phyloP scores from a whole-genome alignment of 345 rosid species.

The Sisymbrium altissimum region DNA sequence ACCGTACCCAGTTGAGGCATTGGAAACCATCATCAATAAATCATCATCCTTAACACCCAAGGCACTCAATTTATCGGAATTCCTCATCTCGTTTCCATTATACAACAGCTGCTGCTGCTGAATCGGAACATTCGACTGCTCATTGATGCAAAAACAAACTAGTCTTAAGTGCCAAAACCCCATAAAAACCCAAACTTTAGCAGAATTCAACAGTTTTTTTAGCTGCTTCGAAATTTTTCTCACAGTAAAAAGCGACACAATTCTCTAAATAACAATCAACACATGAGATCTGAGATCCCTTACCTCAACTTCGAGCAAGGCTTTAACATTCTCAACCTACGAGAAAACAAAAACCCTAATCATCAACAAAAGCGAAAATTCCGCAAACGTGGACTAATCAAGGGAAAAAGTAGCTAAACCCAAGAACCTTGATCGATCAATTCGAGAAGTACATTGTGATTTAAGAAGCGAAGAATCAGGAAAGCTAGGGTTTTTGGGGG shows the following conservation, averaged over 20 bases:
- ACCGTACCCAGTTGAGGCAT: conserved; percentile 48
- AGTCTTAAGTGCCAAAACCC: conserved; percentile 21
- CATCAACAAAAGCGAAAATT: conserved; percentile 2
- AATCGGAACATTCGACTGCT: conserved; percentile 76
- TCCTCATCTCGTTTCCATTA: conserved; percentile 80
- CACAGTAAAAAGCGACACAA: neutral
- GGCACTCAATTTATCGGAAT: conserved; percentile 72
- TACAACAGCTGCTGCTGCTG: conserved; percentile 86
- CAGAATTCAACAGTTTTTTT: neutral
- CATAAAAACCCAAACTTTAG: conserved; percentile 13
- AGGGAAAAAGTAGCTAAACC: neutral
- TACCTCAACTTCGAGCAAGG: conserved; percentile 97
- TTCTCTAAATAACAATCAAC: neutral
- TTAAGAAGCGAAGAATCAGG: conserved; percentile 17
- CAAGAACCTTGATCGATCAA: conserved; percentile 1
- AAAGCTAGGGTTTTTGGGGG: conserved; percentile 27
- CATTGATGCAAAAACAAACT: conserved; percentile 13
- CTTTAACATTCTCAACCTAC: conserved; percentile 94
- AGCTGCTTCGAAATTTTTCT: neutral
- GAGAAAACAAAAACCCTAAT: neutral
- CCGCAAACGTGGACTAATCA: neutral
- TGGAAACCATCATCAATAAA: conserved; percentile 86
- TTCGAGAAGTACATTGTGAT: conserved; percentile 25
- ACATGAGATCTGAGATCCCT: conserved; percentile 32
- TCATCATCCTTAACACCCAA: conserved; percentile 91